Percentiles rank a stretch among this genome's conserved stretches.
Evolutionary conservation across 108 stramenopile species (phyloP).

Genomic region (Cyclotella distinguenda): DNA sequence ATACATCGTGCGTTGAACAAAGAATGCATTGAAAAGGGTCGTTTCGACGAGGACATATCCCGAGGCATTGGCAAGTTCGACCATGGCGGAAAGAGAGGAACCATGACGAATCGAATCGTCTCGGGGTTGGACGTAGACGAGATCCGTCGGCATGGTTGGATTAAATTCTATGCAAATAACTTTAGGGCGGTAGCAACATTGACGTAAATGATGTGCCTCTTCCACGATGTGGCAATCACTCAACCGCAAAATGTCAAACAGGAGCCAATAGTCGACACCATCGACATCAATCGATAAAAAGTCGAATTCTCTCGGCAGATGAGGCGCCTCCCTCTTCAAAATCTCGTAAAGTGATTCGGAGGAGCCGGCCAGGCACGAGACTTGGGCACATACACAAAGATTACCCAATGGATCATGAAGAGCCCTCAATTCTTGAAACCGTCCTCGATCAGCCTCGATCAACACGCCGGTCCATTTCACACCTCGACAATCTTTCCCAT

Average conservation of each 20-base stretch:
- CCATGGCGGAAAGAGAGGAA: slow-evolving; percentile 68
- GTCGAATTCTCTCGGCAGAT: slow-evolving; percentile 58
- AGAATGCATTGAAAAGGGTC: slow-evolving; percentile 82
- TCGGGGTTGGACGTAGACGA: slow-evolving; percentile 70
- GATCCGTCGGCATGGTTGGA: slow-evolving; percentile 79
- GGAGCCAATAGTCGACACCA: slow-evolving; percentile 79
- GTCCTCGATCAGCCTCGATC: slow-evolving; percentile 70
- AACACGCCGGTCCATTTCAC: slow-evolving; percentile 65
- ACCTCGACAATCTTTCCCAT: neutral
- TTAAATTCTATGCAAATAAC: slow-evolving; percentile 84
- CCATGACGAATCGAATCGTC: slow-evolving; percentile 62
- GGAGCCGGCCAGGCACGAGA: slow-evolving; percentile 17
- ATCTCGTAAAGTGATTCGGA: slow-evolving; percentile 13
- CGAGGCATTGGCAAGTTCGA: slow-evolving; percentile 55
- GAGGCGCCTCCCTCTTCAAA: slow-evolving; percentile 13
- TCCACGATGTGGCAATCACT: neutral
- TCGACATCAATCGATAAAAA: slow-evolving; percentile 83
- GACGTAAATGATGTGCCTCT: neutral
- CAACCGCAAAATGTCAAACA: slow-evolving; percentile 41
- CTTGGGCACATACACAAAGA: slow-evolving; percentile 36
- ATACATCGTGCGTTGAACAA: slow-evolving; percentile 53
- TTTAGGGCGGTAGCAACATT: slow-evolving; percentile 42
- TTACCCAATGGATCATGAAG: slow-evolving; percentile 59
- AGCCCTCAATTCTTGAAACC: slow-evolving; percentile 48
- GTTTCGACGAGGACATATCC: slow-evolving; percentile 70